Percentiles rank a stretch among this genome's conserved stretches.
phyloP scores from a whole-genome alignment of 495 filamentous ascomycete genomes.

The Penicillium psychrofluorescens region DNA sequence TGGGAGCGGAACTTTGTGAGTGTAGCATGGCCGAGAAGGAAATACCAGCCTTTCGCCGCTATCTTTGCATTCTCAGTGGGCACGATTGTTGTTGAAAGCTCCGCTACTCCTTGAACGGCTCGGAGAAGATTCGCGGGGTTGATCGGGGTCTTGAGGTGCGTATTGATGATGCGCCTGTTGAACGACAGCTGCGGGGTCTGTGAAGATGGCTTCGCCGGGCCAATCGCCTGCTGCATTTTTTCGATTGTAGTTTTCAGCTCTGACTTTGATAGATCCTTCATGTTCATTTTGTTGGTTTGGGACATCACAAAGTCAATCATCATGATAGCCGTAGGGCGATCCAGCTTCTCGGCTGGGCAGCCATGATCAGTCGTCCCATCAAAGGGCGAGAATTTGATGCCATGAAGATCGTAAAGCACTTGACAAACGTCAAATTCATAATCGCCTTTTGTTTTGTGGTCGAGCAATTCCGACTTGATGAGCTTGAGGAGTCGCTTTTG shows the following conservation, averaged over 20 bases:
- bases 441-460: slow-evolving; percentile 53
- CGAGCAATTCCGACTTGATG: slow-evolving; percentile 72
- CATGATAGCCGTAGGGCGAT: slow-evolving; percentile 65
- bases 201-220: slow-evolving; percentile 55
- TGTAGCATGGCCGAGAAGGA: slow-evolving; percentile 78
- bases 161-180: slow-evolving; percentile 67
- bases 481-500: slow-evolving; percentile 83
- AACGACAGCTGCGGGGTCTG: slow-evolving; percentile 61
- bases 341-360: slow-evolving; percentile 65
- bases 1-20: slow-evolving; percentile 82
- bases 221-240: slow-evolving; percentile 72
- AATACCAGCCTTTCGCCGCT: slow-evolving; percentile 86
- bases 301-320: slow-evolving; percentile 76
- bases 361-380: slow-evolving; percentile 67
- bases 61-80: slow-evolving; percentile 47
- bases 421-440: slow-evolving; percentile 77
- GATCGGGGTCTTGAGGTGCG: slow-evolving; percentile 71
- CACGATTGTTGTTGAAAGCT: slow-evolving; percentile 47
- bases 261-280: slow-evolving; percentile 85
- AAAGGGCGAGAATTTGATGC: slow-evolving; percentile 67
- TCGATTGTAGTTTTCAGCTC: slow-evolving; percentile 85
- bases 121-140: slow-evolving; percentile 76
- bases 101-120: slow-evolving; percentile 66
- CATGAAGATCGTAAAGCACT: slow-evolving; percentile 82
- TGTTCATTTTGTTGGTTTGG: slow-evolving; percentile 74